These are phyloP conservation scores for Pyrenophora tritici-repentis DNA, from an alignment of 2,329 filamentous ascomycete species.

Conservation along the genomic window DNA sequence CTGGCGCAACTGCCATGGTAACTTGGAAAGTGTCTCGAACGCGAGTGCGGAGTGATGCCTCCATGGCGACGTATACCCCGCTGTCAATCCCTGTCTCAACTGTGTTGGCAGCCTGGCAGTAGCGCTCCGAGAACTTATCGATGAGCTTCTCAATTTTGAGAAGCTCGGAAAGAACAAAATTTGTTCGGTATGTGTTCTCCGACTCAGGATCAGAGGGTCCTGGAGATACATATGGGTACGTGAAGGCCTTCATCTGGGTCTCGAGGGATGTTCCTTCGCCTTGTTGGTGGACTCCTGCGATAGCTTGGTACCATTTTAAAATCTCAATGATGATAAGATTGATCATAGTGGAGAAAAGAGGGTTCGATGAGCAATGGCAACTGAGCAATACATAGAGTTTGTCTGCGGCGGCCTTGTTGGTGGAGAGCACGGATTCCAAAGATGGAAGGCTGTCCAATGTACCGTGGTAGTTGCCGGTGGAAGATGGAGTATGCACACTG, in stretches of 20 bases:
- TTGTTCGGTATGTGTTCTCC: slow-evolving; percentile 39
- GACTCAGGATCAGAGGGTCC: slow-evolving; percentile 33
- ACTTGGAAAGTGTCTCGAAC: slow-evolving; percentile 46
- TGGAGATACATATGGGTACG: slow-evolving; percentile 31
- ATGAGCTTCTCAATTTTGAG: slow-evolving; percentile 46
- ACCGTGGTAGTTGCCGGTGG: slow-evolving; percentile 34
- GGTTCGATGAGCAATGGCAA: slow-evolving; percentile 44
- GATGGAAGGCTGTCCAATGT: slow-evolving; percentile 33
- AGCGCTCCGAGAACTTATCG: slow-evolving; percentile 45
- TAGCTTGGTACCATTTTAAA: slow-evolving; percentile 45
- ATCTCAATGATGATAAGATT: slow-evolving; percentile 43
- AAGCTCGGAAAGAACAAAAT: slow-evolving; percentile 41
- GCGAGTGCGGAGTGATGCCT: slow-evolving; percentile 40
- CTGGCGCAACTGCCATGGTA: slow-evolving; percentile 44
- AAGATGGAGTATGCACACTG: slow-evolving; percentile 39
- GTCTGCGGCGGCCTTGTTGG: slow-evolving; percentile 43
- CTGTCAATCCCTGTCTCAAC: slow-evolving; percentile 35
- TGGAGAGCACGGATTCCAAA: slow-evolving; percentile 38
- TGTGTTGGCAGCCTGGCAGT: slow-evolving; percentile 33
- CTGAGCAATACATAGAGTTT: slow-evolving; percentile 39
- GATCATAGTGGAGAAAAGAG: slow-evolving; percentile 46
- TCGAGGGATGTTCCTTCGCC: slow-evolving; percentile 21
- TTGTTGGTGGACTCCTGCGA: slow-evolving; percentile 33
- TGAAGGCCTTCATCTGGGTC: slow-evolving; percentile 38
- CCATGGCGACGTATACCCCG: slow-evolving; percentile 38